Percentiles rank a stretch among this genome's conserved stretches.
These are phyloP conservation scores for Sparassis latifolia DNA, from an alignment of 1,284 basidiomycete genomes.

Conservation along the genomic window DNA sequence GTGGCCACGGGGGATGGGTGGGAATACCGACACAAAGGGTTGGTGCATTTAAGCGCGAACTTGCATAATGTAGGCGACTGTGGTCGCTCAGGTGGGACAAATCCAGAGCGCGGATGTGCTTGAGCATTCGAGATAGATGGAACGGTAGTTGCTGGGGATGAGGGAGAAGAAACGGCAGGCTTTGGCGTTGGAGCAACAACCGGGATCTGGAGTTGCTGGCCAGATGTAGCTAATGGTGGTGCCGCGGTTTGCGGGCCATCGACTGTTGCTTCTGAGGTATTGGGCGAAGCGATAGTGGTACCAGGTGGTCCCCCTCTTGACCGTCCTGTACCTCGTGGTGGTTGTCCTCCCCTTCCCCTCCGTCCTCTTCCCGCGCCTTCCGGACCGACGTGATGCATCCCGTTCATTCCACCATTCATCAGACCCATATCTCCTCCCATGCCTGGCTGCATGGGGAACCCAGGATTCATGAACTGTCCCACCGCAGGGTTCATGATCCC, in stretches of 20 bases:
- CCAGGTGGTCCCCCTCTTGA: conserved; percentile 29
- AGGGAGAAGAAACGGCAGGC: conserved; percentile 25
- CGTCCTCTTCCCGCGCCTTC: conserved; percentile 30
- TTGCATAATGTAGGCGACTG: conserved; percentile 87
- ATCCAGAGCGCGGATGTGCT: conserved; percentile 34
- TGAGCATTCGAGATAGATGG: conserved; percentile 20
- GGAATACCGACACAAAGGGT: conserved; percentile 79
- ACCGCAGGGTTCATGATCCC: conserved; percentile 58
- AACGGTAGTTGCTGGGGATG: conserved; percentile 21
- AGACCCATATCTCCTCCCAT: conserved; percentile 49
- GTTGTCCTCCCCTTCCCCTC: conserved; percentile 31
- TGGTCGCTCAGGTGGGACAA: conserved; percentile 65
- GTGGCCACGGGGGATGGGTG: conserved; percentile 93
- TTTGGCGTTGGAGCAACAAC: conserved; percentile 31
- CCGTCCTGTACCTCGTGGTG: conserved; percentile 13
- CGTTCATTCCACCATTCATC: conserved; percentile 38
- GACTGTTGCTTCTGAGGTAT: conserved; percentile 3
- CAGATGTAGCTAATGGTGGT: conserved; percentile 10
- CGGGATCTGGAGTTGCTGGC: conserved; percentile 6
- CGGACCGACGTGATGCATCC: conserved; percentile 26
- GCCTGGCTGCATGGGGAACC: conserved; percentile 50
- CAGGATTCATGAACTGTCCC: conserved; percentile 44
- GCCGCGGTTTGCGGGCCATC: conserved; percentile 4
- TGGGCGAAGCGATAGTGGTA: conserved; percentile 13
- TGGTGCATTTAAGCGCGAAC: conserved; percentile 83